Percentiles rank a stretch among this genome's conserved stretches.
These are phyloP conservation scores for Achlya hypogyna DNA, from an alignment of 352 stramenopile species.

Conservation along the genomic window DNA sequence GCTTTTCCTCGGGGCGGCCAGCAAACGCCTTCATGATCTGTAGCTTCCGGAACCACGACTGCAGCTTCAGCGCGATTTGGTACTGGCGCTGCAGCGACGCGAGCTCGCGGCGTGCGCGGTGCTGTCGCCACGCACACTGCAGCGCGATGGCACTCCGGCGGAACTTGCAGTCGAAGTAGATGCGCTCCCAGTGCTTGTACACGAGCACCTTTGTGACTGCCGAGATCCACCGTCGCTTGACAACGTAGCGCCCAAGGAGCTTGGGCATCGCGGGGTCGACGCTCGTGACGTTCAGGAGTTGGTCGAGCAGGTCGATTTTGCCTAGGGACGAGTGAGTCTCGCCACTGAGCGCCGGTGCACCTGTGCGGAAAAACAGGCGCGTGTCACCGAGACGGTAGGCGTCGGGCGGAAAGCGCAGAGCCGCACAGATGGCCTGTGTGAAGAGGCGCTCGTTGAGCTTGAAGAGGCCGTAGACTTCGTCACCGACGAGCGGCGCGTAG, in stretches of 20 bases:
- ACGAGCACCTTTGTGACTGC: constrained; percentile 55
- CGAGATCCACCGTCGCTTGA: constrained; percentile 74
- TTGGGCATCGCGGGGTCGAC: constrained; percentile 26
- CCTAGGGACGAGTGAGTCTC: constrained; percentile 14
- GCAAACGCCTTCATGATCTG: constrained; percentile 72
- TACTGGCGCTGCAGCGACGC: constrained; percentile 35
- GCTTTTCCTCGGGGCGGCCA: constrained; percentile 73
- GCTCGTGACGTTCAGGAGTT: constrained; percentile 32
- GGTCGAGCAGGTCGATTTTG: constrained; percentile 79
- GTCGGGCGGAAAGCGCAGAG: constrained; percentile 61
- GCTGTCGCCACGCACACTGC: constrained; percentile 71
- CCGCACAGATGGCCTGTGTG: constrained; percentile 71
- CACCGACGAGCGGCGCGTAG: constrained; percentile 58
- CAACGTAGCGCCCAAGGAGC: constrained; percentile 46
- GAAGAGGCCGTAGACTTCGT: constrained; percentile 47
- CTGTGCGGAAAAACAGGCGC: constrained; percentile 77
- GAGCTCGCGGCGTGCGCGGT: constrained; percentile 58
- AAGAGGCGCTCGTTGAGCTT: constrained; percentile 81
- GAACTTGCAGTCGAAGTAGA: constrained; percentile 64
- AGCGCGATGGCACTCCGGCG: constrained; percentile 59
- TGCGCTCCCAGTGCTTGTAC: constrained; percentile 58
- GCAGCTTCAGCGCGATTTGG: constrained; percentile 51
- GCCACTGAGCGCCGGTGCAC: not conserved
- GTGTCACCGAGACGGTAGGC: constrained; percentile 75
- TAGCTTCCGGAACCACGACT: constrained; percentile 47